Evolutionary conservation across 73 alveolate genomes (phyloP).

Genomic region (Breviolum minutum): DNA sequence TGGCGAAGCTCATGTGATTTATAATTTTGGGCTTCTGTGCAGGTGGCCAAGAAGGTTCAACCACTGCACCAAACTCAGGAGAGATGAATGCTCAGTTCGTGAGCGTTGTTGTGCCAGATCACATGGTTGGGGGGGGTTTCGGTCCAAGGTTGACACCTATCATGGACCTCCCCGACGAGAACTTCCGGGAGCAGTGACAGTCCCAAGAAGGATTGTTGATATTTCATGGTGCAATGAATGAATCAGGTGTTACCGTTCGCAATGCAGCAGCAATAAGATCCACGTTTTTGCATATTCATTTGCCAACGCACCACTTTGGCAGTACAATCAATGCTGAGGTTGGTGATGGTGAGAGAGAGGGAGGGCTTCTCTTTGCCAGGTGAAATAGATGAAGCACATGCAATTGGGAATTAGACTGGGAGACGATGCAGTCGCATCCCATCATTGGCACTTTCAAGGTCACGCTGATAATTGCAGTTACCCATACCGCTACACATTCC

Average conservation of each 20-base stretch:
- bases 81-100: no score
- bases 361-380: constrained; percentile 71
- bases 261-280: background rate
- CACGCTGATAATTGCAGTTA: no score
- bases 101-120: background rate
- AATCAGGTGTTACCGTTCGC: no score
- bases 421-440: constrained; percentile 5
- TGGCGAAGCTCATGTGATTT: background rate
- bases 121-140: background rate
- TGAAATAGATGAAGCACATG: constrained; percentile 7
- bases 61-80: constrained; percentile 33
- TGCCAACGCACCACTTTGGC: background rate
- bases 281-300: no score
- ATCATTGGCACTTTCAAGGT: background rate
- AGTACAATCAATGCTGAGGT: background rate
- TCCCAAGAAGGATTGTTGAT: background rate
- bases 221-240: background rate
- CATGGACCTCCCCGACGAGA: constrained; percentile 56
- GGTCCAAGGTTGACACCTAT: constrained; percentile 38
- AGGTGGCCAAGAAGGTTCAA: constrained; percentile 78
- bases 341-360: constrained; percentile 53
- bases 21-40: background rate
- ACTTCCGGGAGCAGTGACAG: constrained; percentile 4
- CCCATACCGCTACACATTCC: no score
- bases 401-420: background rate